phyloP scores from a whole-genome alignment of 345 rosid species.

The Gossypium herbaceum region DNA sequence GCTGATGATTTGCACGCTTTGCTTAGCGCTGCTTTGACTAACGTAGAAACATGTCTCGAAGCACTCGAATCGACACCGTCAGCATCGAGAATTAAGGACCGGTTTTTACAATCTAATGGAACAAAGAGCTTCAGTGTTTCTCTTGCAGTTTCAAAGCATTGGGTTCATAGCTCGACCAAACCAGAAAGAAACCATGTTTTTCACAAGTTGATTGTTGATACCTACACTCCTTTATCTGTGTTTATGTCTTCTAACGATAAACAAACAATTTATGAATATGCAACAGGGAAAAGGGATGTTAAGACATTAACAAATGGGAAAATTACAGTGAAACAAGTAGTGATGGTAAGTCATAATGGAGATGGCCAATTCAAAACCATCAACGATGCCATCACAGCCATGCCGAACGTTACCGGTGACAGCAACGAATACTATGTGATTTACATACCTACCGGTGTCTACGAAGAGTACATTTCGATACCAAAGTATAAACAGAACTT shows the following conservation, averaged over 20 bases:
- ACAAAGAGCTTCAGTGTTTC: constrained; percentile 24
- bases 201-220: background rate
- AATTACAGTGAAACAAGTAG: constrained; percentile 20
- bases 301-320: constrained; percentile 3
- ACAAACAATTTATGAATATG: constrained; percentile 31
- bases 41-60: constrained; percentile 26
- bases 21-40: constrained; percentile 30
- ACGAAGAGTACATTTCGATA: constrained; percentile 46
- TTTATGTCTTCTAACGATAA: constrained; percentile 31
- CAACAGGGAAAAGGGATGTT: constrained; percentile 26
- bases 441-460: constrained; percentile 38
- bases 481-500: constrained; percentile 36
- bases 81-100: background rate
- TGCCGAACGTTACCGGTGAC: constrained; percentile 27
- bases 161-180: constrained; percentile 9
- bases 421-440: constrained; percentile 39
- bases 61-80: background rate
- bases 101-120: constrained; percentile 11
- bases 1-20: constrained; percentile 21
- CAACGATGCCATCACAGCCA: constrained; percentile 42
- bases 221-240: constrained; percentile 22
- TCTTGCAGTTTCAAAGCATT: constrained; percentile 23
- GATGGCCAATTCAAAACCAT: constrained; percentile 38
- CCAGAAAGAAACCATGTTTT: constrained; percentile 8
- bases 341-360: constrained; percentile 39